Evolutionary conservation across 257 asterid species (phyloP).

Genomic region (Solanum etuberosum): DNA sequence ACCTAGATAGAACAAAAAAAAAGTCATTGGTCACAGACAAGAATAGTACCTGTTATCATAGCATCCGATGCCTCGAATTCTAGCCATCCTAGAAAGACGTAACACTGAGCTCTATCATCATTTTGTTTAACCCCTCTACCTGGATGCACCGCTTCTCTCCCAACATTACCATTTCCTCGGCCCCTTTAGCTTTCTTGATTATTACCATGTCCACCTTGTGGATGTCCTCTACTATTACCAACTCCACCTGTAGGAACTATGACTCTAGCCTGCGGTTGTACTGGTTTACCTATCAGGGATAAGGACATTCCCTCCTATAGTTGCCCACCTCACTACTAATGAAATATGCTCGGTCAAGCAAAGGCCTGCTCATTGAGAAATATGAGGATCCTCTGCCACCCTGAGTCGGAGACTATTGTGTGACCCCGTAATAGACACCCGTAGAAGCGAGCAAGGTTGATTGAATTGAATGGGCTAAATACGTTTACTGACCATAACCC

Average conservation of each 20-base stretch:
- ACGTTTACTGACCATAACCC: not conserved
- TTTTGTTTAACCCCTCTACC: not conserved
- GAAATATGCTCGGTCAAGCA: not conserved
- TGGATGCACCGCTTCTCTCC: not conserved
- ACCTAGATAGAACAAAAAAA: not conserved
- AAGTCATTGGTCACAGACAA: not conserved
- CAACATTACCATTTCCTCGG: not conserved
- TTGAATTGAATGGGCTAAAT: not conserved
- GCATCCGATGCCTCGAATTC: not conserved
- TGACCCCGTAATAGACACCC: not conserved
- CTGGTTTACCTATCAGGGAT: not conserved
- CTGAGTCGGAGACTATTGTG: not conserved
- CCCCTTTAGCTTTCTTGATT: not conserved
- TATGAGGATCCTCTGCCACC: not conserved
- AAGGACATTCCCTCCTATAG: not conserved
- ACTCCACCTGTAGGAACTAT: not conserved
- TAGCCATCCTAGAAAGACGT: not conserved
- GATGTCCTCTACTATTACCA: not conserved
- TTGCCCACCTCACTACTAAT: not conserved
- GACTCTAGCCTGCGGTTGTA: not conserved
- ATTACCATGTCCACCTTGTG: not conserved
- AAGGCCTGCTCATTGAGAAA: not conserved
- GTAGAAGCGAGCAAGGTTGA: not conserved
- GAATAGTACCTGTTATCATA: not conserved
- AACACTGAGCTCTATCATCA: not conserved